A percentile compares a stretch with the other conserved stretches of the same genome.
Evolutionary conservation across 805 yeast genomes (phyloP).

Genomic region (Spencermartinsiella europaea): DNA sequence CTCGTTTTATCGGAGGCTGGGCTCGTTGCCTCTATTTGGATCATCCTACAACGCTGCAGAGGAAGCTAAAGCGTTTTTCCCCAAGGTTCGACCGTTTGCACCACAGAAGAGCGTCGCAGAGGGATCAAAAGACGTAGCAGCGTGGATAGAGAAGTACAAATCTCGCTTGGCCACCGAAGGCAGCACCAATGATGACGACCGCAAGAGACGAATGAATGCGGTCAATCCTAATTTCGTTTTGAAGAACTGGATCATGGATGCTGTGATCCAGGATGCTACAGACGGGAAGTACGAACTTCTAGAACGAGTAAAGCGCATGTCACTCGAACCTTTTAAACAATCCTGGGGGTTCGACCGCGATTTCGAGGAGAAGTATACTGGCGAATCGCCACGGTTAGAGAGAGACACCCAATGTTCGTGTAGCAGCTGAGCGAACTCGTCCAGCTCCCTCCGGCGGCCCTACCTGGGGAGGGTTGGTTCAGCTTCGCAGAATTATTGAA

Average conservation of each 20-base stretch:
- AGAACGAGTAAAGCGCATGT: slow-evolving; percentile 63
- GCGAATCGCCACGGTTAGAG: slow-evolving; percentile 46
- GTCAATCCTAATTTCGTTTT: slow-evolving; percentile 80
- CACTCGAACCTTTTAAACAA: slow-evolving; percentile 66
- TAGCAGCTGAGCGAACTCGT: slow-evolving; percentile 26
- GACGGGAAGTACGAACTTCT: slow-evolving; percentile 49
- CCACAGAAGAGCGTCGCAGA: slow-evolving; percentile 29
- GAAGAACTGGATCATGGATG: slow-evolving; percentile 79
- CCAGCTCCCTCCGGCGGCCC: no score
- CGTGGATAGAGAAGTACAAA: slow-evolving; percentile 52
- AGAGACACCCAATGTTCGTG: slow-evolving; percentile 76
- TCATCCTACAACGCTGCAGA: slow-evolving; percentile 20
- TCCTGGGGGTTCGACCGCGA: slow-evolving; percentile 62
- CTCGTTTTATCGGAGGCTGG: slow-evolving; percentile 65
- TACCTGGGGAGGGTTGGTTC: no score
- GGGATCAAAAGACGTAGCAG: slow-evolving; percentile 40
- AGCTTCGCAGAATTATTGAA: no score
- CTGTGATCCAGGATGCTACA: slow-evolving; percentile 60
- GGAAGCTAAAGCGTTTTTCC: slow-evolving; percentile 30
- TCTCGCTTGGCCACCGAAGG: slow-evolving; percentile 38
- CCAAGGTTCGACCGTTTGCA: slow-evolving; percentile 31
- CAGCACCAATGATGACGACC: slow-evolving; percentile 33
- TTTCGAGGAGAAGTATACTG: slow-evolving; percentile 49
- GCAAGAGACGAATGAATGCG: slow-evolving; percentile 39
- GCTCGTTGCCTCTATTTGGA: slow-evolving; percentile 40